Evolutionary conservation across 352 stramenopile species (phyloP).

Genomic region (Phytophthora gonapodyides): DNA sequence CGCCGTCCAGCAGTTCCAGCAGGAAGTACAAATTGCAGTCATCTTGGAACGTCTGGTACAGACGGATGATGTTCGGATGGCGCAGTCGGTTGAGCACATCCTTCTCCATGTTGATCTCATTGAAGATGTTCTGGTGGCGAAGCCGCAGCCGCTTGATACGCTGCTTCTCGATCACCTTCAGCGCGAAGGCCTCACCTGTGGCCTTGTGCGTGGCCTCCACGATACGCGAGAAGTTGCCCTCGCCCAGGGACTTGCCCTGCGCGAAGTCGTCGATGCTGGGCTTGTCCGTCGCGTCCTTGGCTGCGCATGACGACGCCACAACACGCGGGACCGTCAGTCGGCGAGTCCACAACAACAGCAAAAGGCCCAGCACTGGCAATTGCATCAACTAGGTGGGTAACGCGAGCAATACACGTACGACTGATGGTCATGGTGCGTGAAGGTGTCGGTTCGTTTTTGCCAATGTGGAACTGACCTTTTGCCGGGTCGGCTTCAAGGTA

Average conservation of each 20-base stretch:
- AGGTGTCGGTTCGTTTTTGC: neutral
- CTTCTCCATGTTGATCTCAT: constrained; percentile 99
- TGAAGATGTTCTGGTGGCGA: constrained; percentile 98
- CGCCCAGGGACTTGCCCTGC: constrained; percentile 59
- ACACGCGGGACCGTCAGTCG: constrained; percentile 7
- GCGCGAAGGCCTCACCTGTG: constrained; percentile 92
- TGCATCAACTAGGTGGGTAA: neutral
- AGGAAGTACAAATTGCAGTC: constrained; percentile 96
- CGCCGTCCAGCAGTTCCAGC: constrained; percentile 92
- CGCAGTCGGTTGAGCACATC: constrained; percentile 88
- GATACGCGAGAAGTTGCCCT: constrained; percentile 97
- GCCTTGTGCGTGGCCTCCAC: constrained; percentile 87
- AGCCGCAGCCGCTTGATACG: constrained; percentile 85
- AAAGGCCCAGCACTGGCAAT: neutral
- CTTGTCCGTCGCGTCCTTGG: constrained; percentile 78
- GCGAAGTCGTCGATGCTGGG: constrained; percentile 76
- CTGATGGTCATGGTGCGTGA: constrained; percentile 14
- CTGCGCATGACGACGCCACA: constrained; percentile 35
- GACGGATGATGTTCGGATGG: constrained; percentile 93
- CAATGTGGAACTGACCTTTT: constrained; percentile 11
- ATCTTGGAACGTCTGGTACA: constrained; percentile 98
- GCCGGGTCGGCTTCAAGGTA: constrained; percentile 21
- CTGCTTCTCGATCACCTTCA: constrained; percentile 96
- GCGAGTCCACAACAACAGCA: neutral
- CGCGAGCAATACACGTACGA: constrained; percentile 18